Percentiles rank a stretch among this genome's conserved stretches.
Evolutionary conservation across 1,139 yeast genomes (phyloP).

Genomic region (Suhomyces ambrosiae): DNA sequence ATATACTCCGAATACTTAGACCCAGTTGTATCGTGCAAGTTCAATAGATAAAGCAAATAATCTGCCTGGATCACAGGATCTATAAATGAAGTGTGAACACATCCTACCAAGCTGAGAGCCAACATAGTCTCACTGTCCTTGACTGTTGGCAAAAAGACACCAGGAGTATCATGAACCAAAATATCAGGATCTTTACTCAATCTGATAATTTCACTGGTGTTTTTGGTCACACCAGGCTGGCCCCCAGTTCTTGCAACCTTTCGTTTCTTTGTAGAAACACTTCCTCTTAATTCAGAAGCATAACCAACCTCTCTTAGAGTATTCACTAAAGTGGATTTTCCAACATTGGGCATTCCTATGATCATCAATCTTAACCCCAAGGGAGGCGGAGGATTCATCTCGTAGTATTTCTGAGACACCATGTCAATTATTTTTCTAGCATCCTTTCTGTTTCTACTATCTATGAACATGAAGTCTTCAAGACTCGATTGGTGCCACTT

Average conservation of each 20-base stretch:
- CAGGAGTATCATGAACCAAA: constrained; percentile 87
- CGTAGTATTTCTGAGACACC: constrained; percentile 45
- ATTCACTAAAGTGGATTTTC: constrained; percentile 89
- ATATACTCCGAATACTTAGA: constrained; percentile 48
- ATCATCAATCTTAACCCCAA: constrained; percentile 76
- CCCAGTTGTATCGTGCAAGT: constrained; percentile 59
- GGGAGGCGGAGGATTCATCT: constrained; percentile 71
- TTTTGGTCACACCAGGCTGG: constrained; percentile 87
- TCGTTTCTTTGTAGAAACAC: constrained; percentile 39
- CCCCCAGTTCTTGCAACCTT: constrained; percentile 88
- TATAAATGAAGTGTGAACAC: constrained; percentile 68
- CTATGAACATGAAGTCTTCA: constrained; percentile 61
- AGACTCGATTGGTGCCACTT: constrained; percentile 55
- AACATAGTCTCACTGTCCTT: constrained; percentile 72
- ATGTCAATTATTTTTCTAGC: constrained; percentile 52
- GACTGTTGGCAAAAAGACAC: constrained; percentile 81
- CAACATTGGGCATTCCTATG: constrained; percentile 98
- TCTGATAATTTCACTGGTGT: constrained; percentile 74
- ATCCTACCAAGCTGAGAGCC: constrained; percentile 71
- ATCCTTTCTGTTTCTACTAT: constrained; percentile 57
- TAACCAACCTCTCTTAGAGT: constrained; percentile 63
- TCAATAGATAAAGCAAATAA: constrained; percentile 72
- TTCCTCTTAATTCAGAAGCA: constrained; percentile 20
- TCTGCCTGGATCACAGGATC: constrained; percentile 91
- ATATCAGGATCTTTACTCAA: constrained; percentile 66